phyloP scores from a whole-genome alignment of 2,329 filamentous ascomycete species.

The Diaporthe sp. region DNA sequence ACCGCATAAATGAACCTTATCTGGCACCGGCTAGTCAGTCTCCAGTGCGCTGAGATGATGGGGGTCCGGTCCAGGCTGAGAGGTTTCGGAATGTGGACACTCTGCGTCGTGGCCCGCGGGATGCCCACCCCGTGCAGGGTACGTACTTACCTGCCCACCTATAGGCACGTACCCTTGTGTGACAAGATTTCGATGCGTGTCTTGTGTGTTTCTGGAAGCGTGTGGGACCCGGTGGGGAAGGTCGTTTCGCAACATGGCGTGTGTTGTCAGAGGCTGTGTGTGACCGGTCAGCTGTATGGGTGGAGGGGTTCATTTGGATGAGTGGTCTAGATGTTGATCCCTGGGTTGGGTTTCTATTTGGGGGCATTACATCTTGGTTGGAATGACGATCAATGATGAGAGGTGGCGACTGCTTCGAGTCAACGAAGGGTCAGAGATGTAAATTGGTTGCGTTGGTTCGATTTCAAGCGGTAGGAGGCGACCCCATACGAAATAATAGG shows the following conservation, averaged over 20 bases:
- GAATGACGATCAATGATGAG: not conserved
- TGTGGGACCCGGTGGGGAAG: not conserved
- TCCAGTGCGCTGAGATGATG: not conserved
- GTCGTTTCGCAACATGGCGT: not conserved
- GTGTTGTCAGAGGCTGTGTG: not conserved
- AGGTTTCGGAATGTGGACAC: conserved; percentile 1
- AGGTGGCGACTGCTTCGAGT: not conserved
- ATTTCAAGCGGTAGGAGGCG: not conserved
- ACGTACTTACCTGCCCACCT: not conserved
- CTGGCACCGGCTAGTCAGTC: conserved; percentile 24
- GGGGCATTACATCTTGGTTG: not conserved
- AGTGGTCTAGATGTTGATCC: not conserved
- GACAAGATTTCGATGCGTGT: too few species aligned
- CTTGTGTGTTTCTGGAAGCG: not conserved
- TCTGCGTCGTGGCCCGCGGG: not conserved
- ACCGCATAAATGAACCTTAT: conserved; percentile 17
- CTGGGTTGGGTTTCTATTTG: not conserved
- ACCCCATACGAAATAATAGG: too few species aligned
- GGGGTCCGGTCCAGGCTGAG: not conserved
- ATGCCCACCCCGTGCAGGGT: not conserved
- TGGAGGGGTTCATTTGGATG: not conserved
- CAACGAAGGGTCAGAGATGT: not conserved
- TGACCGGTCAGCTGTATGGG: not conserved
- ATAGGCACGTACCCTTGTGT: not conserved
- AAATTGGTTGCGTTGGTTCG: not conserved